Evolutionary conservation across 129 eudicot species (phyloP), one percentile per base, ranked within the genome.

Genomic region (Flaveria ramosissima): DNA sequence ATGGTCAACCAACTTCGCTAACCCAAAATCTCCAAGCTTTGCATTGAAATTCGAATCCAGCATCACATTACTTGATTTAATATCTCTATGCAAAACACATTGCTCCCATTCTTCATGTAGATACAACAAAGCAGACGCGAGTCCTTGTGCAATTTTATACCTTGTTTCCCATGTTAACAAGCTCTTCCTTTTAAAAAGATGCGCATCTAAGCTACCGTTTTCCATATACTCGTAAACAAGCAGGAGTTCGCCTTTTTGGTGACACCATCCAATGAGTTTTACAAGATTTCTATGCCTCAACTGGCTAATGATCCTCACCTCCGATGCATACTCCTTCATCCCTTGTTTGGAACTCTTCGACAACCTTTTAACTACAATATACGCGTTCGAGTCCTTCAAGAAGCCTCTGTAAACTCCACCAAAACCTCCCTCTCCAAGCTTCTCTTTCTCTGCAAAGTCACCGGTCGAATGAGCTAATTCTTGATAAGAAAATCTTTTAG

Each of bases 31-130:
- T 0, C 90, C 90, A 12, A 86, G 79, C 46, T 83, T 83, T 2
- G 84, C 61, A 17, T 77, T 81, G 68, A 81, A 86, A 71, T 55
- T 81, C 4, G 83, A 77, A 20, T 85, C 88, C 57, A 85, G 32
- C 88, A 85, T 85, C 9, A 85, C 76, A 45, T 86, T 86, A 55
- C 90, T 86, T 0, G 84, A 83, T 59, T 86, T 86, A 15, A 82
- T 75, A 32, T 81, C 86, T 53, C 86, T 77, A 17, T 82, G 86
- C 16, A 82, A 55, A 21, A 85, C 83, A 32, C 86, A 85, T 70
- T 78, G 53, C 16, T 48, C 53, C 16, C 53, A 48, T 48, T 48
- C 53, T 48, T 48, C n/a, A 48, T 48, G 53, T 14, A 48, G 14
- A 48, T 48, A 48, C 6, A 48, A 1, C 53, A 48, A 48, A 13